Conservation (phyloP, 495 filamentous ascomycete species). For the Aspergillus steynii region DNA sequence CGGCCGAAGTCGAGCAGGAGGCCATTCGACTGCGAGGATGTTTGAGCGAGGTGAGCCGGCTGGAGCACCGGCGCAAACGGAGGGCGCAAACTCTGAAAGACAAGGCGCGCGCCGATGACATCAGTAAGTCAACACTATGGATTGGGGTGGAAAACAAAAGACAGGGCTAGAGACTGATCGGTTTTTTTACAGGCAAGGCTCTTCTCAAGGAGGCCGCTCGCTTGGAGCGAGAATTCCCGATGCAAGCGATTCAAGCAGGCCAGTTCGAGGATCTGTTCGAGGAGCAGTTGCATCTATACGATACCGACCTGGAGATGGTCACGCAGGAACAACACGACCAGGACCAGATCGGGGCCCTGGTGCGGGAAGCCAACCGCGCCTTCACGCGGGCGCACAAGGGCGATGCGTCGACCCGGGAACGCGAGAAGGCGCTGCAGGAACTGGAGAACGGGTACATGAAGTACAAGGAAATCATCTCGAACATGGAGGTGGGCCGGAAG, state of each 20-base stretch:
- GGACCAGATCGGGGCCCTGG: slow-evolving; percentile 63
- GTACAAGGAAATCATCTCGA: slow-evolving; percentile 90
- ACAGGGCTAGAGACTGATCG: neutral
- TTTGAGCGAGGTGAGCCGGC: slow-evolving; percentile 77
- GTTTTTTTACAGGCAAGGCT: slow-evolving; percentile 51
- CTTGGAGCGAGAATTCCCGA: slow-evolving; percentile 81
- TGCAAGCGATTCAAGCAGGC: slow-evolving; percentile 76
- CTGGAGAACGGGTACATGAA: slow-evolving; percentile 91
- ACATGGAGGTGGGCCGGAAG: slow-evolving; percentile 84
- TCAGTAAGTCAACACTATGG: slow-evolving; percentile 55
- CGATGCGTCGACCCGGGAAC: slow-evolving; percentile 71
- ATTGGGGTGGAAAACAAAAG: neutral
- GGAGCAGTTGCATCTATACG: slow-evolving; percentile 74
- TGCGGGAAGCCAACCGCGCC: slow-evolving; percentile 72
- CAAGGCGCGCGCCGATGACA: slow-evolving; percentile 84
- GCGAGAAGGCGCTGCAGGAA: slow-evolving; percentile 82
- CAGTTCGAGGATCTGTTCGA: slow-evolving; percentile 94
- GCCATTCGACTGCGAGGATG: slow-evolving; percentile 69
- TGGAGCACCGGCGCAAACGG: slow-evolving; percentile 74
- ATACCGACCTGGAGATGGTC: slow-evolving; percentile 69
- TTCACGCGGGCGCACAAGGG: slow-evolving; percentile 71
- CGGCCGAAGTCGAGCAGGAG: slow-evolving; percentile 76
- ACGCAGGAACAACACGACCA: slow-evolving; percentile 75
- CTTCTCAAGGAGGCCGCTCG: slow-evolving; percentile 80
- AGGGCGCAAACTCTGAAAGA: slow-evolving; percentile 73